phyloP scores from a whole-genome alignment of 495 filamentous ascomycete species.

The Chaetomium tenue region DNA sequence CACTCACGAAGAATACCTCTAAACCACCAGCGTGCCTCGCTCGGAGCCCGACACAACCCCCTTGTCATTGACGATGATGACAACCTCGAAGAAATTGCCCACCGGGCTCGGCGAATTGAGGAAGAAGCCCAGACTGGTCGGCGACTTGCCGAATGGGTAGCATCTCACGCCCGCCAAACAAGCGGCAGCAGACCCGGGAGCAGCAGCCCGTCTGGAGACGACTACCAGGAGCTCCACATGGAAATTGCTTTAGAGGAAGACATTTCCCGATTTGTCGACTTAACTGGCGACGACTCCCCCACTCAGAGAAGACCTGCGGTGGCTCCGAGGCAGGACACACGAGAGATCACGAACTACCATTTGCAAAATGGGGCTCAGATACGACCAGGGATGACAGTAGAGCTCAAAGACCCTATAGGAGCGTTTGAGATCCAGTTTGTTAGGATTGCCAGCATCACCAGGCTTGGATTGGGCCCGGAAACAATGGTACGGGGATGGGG shows the following conservation, averaged over 20 bases:
- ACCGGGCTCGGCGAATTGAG: not conserved
- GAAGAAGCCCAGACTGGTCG: slow-evolving; percentile 4
- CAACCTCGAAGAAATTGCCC: not conserved
- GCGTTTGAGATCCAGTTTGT: slow-evolving; percentile 13
- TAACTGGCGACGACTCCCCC: slow-evolving; percentile 5
- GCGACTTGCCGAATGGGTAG: slow-evolving; percentile 5
- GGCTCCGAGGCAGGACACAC: not conserved
- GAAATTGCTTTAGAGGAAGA: slow-evolving; percentile 1
- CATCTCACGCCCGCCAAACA: not conserved
- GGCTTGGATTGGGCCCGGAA: not conserved
- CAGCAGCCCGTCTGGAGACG: not conserved
- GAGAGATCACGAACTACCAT: not conserved
- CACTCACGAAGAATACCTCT: not conserved
- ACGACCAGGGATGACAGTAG: not conserved
- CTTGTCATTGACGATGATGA: not conserved
- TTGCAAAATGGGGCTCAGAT: not conserved
- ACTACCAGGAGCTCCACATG: not conserved
- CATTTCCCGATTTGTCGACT: slow-evolving; percentile 19
- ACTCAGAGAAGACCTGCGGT: too few species aligned
- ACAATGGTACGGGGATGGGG: slow-evolving; percentile 8
- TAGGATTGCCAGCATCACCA: slow-evolving; percentile 15
- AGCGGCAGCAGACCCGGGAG: not conserved
- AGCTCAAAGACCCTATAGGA: not conserved
- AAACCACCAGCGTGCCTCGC: not conserved
- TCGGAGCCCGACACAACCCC: not conserved